A percentile compares a stretch with the other conserved stretches of the same genome.
Conservation (phyloP, 768 basidiomycete species). For the Tylopilus cervinicoccineus region DNA sequence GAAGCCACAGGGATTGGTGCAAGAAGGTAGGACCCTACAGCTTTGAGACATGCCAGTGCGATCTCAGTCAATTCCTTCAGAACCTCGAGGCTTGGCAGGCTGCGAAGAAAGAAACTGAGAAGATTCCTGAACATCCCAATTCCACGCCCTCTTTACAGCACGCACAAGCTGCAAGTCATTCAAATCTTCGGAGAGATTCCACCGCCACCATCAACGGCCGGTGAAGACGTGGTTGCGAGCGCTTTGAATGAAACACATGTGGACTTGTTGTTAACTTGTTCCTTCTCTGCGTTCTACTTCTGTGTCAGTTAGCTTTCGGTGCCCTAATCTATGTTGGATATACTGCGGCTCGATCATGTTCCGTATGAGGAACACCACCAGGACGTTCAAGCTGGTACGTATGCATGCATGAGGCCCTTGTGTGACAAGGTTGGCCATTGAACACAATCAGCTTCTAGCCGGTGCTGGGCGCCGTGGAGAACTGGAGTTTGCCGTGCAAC, state of each 20-base stretch:
- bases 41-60: constrained; percentile 2
- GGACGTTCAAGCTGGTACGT: neutral
- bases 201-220: constrained; percentile 67
- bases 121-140: constrained; percentile 91
- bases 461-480: neutral
- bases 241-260: constrained; percentile 7
- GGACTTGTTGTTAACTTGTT: constrained; percentile 10
- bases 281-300: constrained; percentile 4
- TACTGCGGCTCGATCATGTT: constrained; percentile 13
- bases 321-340: constrained; percentile 23
- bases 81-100: constrained; percentile 98
- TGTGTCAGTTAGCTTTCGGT: constrained; percentile 12
- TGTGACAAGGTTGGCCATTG: neutral
- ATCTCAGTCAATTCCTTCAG: constrained; percentile 39
- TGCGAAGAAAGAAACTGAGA: constrained; percentile 85
- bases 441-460: constrained; percentile 11
- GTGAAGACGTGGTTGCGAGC: constrained; percentile 26
- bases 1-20: constrained; percentile 94
- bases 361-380: neutral
- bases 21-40: constrained; percentile 60
- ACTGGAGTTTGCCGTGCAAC: constrained; percentile 1
- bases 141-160: constrained; percentile 43
- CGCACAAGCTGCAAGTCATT: constrained; percentile 33
- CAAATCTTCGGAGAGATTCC: constrained; percentile 57
- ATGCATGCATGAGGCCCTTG: constrained; percentile 9